These are phyloP conservation scores for Sapria himalayana DNA, from an alignment of 345 rosid genomes.

Conservation along the genomic window DNA sequence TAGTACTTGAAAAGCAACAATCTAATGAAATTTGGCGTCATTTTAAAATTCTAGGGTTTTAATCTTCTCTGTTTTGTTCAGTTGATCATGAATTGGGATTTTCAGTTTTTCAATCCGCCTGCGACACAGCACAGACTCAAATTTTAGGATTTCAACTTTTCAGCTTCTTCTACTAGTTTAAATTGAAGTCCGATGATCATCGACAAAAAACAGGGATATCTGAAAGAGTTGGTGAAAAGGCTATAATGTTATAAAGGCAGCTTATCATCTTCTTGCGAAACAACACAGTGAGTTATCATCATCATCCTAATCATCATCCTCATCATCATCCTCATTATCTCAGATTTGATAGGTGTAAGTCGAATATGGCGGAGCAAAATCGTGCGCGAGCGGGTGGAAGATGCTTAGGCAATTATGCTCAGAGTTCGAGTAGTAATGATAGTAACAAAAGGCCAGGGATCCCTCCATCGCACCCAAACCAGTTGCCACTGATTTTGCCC, in stretches of 20 bases:
- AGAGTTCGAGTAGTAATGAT: conserved; percentile 21
- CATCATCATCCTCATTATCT: too few relatives aligned
- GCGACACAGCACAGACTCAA: neutral
- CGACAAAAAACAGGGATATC: conserved; percentile 52
- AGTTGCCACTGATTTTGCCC: conserved; percentile 72
- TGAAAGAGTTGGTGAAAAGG: conserved; percentile 49
- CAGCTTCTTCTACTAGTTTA: too few relatives aligned
- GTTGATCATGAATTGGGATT: conserved; percentile 5
- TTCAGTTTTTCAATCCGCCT: neutral
- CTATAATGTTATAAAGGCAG: conserved; percentile 41
- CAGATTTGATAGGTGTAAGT: too few relatives aligned
- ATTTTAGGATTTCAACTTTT: neutral
- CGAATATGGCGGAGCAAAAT: too few relatives aligned
- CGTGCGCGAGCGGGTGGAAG: too few relatives aligned
- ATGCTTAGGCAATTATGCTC: conserved; percentile 32
- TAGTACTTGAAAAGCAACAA: conserved; percentile 4
- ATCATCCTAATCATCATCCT: conserved; percentile 31
- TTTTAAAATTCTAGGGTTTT: conserved; percentile 13
- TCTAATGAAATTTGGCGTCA: conserved; percentile 5
- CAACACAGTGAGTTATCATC: conserved; percentile 32
- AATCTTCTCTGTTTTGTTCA: conserved; percentile 8
- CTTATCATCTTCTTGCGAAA: conserved; percentile 28
- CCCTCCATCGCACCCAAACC: conserved; percentile 77
- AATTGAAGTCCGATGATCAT: conserved; percentile 10
- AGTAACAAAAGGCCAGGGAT: conserved; percentile 39